Evolutionary conservation across 2,329 filamentous ascomycete species (phyloP), one percentile per base, ranked within the genome.

Genomic region (Bipolaris cookei): DNA sequence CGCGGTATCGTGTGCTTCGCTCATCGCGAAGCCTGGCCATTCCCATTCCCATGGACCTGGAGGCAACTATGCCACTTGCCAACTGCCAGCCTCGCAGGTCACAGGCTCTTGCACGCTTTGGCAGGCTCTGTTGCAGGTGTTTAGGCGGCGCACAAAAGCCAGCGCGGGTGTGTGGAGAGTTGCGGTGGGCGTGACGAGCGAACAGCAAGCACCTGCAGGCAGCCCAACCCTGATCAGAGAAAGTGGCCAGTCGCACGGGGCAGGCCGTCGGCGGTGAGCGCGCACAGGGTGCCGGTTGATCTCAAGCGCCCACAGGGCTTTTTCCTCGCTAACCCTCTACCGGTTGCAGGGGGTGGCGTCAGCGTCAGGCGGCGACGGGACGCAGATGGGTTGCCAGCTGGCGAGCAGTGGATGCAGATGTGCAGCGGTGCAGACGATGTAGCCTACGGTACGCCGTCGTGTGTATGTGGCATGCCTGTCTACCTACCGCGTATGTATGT

Each of bases 21-120:
- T 67, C 68, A 64, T 64, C 67, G 55, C 69, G 70, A 51, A 67
- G 63, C 57, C 71, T 68, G 62, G 72, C 72, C 73, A 76, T 76
- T 52, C 65, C 73, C 67, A 44, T 44, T 28, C 38, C 23, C 42
- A 64, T 67, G 65, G 61, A 41, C 51, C 45, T 58, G 59, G 54
- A 67, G 69, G 66, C 62, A 61, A 59, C 69, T 28, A 64, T 70
- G 68, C 66, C 47, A 60, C 46, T 61, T 54, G 65, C 65, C 66
- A 55, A 48, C 56, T 66, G 69, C 65, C 70, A 69, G 68, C 70
- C 53, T 53, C 43, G 54, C 63, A 66, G 61, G 66, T 71, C 67
- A 65, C 67, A 66, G 65, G 65, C 59, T 65, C 66, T 60, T 66
- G 18, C 37, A 56, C 30, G 51, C 55, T 54, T 34, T 58, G 44